These are phyloP conservation scores for Mycosphaerella sp. DNA, from an alignment of 2,329 filamentous ascomycete species.

Conservation along the genomic window DNA sequence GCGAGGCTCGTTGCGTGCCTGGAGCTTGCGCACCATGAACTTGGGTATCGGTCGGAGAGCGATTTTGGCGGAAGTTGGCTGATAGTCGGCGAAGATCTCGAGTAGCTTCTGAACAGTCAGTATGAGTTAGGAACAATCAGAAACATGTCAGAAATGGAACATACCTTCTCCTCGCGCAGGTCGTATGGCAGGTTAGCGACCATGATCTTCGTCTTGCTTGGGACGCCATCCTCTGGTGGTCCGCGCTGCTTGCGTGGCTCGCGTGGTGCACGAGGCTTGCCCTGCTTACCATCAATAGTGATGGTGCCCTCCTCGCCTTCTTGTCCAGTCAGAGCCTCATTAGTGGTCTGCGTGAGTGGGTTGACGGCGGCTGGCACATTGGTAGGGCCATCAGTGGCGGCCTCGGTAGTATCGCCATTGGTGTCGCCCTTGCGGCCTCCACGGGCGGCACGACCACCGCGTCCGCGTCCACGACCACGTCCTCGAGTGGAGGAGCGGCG, in stretches of 20 bases:
- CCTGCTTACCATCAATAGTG: conserved; percentile 37
- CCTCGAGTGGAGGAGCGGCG: conserved; percentile 52
- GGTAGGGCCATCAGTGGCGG: conserved; percentile 42
- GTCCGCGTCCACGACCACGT: conserved; percentile 53
- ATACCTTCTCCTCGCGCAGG: conserved; percentile 91
- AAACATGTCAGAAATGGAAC: conserved; percentile 26
- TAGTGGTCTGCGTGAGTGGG: conserved; percentile 48
- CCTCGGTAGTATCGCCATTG: conserved; percentile 20
- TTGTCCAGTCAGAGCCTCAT: conserved; percentile 51
- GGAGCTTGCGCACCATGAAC: conserved; percentile 99
- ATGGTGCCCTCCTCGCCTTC: conserved; percentile 44
- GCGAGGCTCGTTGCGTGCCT: conserved; percentile 93
- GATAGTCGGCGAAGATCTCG: conserved; percentile 90
- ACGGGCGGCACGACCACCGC: conserved; percentile 54
- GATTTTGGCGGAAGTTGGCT: conserved; percentile 94
- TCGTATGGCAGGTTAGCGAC: conserved; percentile 99
- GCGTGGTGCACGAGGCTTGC: conserved; percentile 46
- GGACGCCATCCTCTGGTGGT: conserved; percentile 91
- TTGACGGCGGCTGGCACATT: conserved; percentile 48
- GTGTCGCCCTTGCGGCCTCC: conserved; percentile 61
- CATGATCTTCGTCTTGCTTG: conserved; percentile 99
- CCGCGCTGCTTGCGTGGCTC: conserved; percentile 71
- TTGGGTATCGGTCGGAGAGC: conserved; percentile 96
- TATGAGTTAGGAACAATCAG: not conserved
- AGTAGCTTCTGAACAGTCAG: conserved; percentile 63